phyloP scores from a whole-genome alignment of 257 asterid species.

The Salvia miltiorrhiza region DNA sequence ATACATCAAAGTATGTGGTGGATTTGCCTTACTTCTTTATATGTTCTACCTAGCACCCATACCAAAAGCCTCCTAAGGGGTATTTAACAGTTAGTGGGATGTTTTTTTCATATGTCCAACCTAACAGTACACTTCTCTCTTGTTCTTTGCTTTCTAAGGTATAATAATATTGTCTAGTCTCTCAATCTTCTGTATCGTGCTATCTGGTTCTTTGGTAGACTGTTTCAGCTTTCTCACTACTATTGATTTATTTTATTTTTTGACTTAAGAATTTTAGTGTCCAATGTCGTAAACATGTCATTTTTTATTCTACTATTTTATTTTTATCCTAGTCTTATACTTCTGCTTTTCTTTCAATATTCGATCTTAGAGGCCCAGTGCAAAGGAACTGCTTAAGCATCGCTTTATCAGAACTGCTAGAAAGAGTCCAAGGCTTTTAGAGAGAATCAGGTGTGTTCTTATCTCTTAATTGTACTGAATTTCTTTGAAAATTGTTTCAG shows the following conservation, averaged over 20 bases:
- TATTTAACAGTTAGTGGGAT: not conserved
- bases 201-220: conserved; percentile 13
- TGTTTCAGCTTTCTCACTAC: not conserved
- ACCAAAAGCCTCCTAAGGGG: not conserved
- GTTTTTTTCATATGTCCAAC: not conserved
- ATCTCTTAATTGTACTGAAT: conserved; percentile 2
- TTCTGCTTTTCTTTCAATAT: conserved; percentile 5
- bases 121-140: not conserved
- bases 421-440: conserved; percentile 90
- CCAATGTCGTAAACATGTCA: not conserved
- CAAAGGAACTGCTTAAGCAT: conserved; percentile 91
- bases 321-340: not conserved
- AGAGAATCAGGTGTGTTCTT: conserved; percentile 77
- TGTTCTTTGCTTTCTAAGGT: not conserved
- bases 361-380: conserved; percentile 77
- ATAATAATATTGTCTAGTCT: not conserved
- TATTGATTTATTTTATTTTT: not conserved
- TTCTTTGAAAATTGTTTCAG: conserved; percentile 9
- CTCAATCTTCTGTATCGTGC: not conserved
- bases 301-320: not conserved
- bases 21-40: not conserved
- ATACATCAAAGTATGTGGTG: not conserved
- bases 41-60: not conserved
- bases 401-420: conserved; percentile 87
- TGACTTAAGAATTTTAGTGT: not conserved